A percentile compares a stretch with the other conserved stretches of the same genome.
Evolutionary conservation across 2,329 filamentous ascomycete species (phyloP).

Genomic region (Tolypocladium nubicola): DNA sequence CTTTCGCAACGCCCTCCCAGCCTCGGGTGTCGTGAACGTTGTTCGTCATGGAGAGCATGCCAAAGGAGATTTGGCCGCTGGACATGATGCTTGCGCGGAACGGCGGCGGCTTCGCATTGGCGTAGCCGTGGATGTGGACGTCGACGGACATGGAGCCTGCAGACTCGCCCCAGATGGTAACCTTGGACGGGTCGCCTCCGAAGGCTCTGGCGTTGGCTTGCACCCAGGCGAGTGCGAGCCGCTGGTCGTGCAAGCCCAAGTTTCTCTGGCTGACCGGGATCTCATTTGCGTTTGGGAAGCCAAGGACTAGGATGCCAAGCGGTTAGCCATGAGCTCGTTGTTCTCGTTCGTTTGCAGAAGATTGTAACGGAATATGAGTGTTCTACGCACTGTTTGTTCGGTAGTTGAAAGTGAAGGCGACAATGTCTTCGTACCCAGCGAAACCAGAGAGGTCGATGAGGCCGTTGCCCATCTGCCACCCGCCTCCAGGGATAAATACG

Average conservation of each 20-base stretch:
- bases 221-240: slow-evolving; percentile 15
- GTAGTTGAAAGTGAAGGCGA: slow-evolving; percentile 16
- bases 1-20: slow-evolving; percentile 9
- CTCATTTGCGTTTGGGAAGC: slow-evolving; percentile 33
- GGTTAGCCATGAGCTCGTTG: too few relatives aligned
- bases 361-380: too few relatives aligned
- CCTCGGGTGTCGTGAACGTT: background rate
- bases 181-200: slow-evolving; percentile 13
- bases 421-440: slow-evolving; percentile 14
- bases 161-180: slow-evolving; percentile 18
- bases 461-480: slow-evolving; percentile 13
- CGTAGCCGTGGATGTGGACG: slow-evolving; percentile 12
- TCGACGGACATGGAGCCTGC: slow-evolving; percentile 21
- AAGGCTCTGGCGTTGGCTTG: slow-evolving; percentile 15
- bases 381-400: slow-evolving; percentile 10
- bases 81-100: slow-evolving; percentile 16
- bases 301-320: slow-evolving; percentile 14
- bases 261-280: slow-evolving; percentile 23
- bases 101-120: slow-evolving; percentile 3
- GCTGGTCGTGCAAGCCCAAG: slow-evolving; percentile 16
- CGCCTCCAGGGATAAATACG: slow-evolving; percentile 15
- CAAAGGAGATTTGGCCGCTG: slow-evolving; percentile 18
- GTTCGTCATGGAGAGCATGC: slow-evolving; percentile 5
- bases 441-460: slow-evolving; percentile 12
- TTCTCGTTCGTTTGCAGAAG: too few relatives aligned